These are phyloP conservation scores for Camellia oleifera DNA, from an alignment of 179 eudicot species.

Conservation along the genomic window DNA sequence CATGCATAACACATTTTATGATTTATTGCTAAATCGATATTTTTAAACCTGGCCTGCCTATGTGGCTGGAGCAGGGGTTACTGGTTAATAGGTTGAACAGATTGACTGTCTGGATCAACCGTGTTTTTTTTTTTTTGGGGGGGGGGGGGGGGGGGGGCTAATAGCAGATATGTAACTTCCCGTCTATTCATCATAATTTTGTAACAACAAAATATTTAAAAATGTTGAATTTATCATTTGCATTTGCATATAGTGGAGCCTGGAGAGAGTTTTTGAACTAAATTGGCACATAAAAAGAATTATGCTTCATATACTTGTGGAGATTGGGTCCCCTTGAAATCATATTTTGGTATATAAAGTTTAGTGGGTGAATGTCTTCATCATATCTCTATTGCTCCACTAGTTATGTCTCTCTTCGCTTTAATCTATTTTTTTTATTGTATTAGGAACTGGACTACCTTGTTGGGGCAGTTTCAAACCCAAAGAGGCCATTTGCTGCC, in stretches of 20 bases:
- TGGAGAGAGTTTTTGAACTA: not conserved
- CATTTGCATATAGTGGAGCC: not conserved
- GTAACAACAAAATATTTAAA: not conserved
- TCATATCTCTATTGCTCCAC: not conserved
- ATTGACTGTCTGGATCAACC: too few relatives aligned
- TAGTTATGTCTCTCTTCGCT: not conserved
- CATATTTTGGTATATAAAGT: not conserved
- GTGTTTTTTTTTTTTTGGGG: too few relatives aligned
- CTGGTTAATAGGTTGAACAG: too few relatives aligned
- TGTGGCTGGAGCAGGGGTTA: too few relatives aligned
- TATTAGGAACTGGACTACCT: slow-evolving; percentile 83
- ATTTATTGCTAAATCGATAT: too few relatives aligned
- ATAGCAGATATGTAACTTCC: not conserved
- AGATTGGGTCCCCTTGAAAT: not conserved
- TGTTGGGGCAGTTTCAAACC: slow-evolving; percentile 80
- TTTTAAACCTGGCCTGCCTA: too few relatives aligned
- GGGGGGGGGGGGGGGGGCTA: too few relatives aligned
- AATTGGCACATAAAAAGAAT: not conserved
- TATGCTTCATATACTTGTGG: not conserved
- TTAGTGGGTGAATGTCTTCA: not conserved
- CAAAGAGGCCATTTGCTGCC: slow-evolving; percentile 92
- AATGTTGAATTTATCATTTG: not conserved
- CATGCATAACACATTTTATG: too few relatives aligned
- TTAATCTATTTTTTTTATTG: not conserved
- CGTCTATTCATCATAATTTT: not conserved